Evolutionary conservation across 1,139 yeast species (phyloP), one percentile per base, ranked within the genome.

Genomic region (Yamadazyma atlantica): DNA sequence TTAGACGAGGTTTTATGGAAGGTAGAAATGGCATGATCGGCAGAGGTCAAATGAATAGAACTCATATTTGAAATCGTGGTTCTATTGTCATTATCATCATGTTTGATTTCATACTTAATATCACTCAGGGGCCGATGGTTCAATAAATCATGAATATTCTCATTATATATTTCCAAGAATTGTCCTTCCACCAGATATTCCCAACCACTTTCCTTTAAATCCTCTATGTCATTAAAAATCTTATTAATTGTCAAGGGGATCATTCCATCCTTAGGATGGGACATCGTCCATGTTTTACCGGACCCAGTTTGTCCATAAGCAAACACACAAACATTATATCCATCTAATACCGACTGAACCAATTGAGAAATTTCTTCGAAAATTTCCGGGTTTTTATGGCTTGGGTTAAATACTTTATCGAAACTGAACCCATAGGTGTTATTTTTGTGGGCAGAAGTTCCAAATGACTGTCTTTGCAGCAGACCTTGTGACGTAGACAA

Each of bases 291-390:
- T 0, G 97, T 90, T 57, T 92, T 92, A 3, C 98, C 98, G 0
- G 97, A 89, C 0, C 98, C 97, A 0, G 98, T 92, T 62, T 92
- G 98, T 0, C 98, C 98, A 60, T 92, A 92, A 0, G 98, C 96
- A 66, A 92, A 89, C 1, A 92, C 89, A 58, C 97, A 89, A 3
- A 88, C 96, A 52, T 89, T 89, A 54, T 72, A 82, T 0, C 98
- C 98, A 63, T 92, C 96, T 22, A 92, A 60, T 0, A 95, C 86
- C 39, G 95, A 85, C 58, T 89, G 97, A 2, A 92, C 83, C 22
- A 90, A 62, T 57, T 90, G 96, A 1, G 95, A 82, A 1, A 90
- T 77, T 52, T 92, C 98, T 29, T 79, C 84, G 60, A 89, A 92
- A 0, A 94, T 77, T 21, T 76, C 81, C 2, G 53, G 53, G 55